A percentile compares a stretch with the other conserved stretches of the same genome.
Conservation (phyloP, 176 grass and related monocot species). For the Aegilops longissima region DNA sequence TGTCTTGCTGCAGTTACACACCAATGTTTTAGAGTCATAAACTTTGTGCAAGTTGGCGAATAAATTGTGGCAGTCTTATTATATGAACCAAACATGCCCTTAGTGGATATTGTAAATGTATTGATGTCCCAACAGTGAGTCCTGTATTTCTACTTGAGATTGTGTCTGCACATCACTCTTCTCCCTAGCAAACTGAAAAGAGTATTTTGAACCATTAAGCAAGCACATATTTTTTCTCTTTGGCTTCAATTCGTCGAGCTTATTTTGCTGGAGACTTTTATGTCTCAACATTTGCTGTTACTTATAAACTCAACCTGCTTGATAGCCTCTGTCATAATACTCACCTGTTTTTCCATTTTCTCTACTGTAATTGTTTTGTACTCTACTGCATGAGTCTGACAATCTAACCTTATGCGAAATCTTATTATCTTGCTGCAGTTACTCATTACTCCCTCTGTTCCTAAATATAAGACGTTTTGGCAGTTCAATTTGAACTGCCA, state of each 20-base stretch:
- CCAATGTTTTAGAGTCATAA: background rate
- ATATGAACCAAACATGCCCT: background rate
- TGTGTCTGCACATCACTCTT: background rate
- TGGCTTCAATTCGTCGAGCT: background rate
- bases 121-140: background rate
- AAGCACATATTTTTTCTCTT: background rate
- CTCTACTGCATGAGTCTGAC: background rate
- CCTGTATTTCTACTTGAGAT: background rate
- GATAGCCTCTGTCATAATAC: background rate
- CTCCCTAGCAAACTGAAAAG: background rate
- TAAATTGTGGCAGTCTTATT: no score
- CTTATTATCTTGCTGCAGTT: background rate
- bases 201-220: background rate
- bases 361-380: background rate
- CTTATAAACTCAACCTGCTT: background rate
- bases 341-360: background rate
- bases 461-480: no score
- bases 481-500: no score
- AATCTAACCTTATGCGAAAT: no score
- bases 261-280: background rate
- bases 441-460: background rate
- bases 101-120: background rate
- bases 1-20: conserved; percentile 5
- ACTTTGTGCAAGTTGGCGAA: no score
- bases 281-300: background rate